A percentile compares a stretch with the other conserved stretches of the same genome.
These are phyloP conservation scores for Aureobasidium sp. DNA, from an alignment of 2,329 filamentous ascomycete genomes.

Conservation along the genomic window DNA sequence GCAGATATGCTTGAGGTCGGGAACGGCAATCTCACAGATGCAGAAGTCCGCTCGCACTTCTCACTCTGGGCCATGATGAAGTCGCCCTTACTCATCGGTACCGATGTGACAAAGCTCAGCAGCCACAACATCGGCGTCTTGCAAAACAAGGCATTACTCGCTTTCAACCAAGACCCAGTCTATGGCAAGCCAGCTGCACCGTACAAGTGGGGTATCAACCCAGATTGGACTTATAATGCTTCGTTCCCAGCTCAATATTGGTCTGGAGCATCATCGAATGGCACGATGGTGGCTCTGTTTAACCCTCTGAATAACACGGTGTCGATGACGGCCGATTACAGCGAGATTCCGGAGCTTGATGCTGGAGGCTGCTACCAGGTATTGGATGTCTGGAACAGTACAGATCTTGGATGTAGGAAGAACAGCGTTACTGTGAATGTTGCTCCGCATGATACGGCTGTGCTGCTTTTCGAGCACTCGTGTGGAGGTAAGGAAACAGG, in stretches of 20 bases:
- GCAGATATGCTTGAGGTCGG: constrained; percentile 47
- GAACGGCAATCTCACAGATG: constrained; percentile 34
- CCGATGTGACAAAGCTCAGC: constrained; percentile 32
- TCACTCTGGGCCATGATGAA: constrained; percentile 46
- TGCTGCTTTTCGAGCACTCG: not conserved
- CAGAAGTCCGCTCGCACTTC: constrained; percentile 46
- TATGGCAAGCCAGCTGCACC: not conserved
- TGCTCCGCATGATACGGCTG: not conserved
- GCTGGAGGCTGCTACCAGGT: not conserved
- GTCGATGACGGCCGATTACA: not conserved
- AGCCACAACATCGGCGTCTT: constrained; percentile 29
- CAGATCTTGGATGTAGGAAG: not conserved
- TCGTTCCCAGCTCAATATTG: not conserved
- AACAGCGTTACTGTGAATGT: not conserved
- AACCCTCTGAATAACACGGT: not conserved
- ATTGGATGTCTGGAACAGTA: not conserved
- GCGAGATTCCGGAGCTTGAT: not conserved
- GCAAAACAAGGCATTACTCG: constrained; percentile 33
- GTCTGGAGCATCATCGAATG: not conserved
- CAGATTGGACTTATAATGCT: not conserved
- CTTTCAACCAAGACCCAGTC: constrained; percentile 39
- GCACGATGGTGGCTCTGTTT: not conserved
- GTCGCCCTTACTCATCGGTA: constrained; percentile 43
- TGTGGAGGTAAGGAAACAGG: not conserved
- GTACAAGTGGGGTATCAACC: not conserved